Evolutionary conservation across 1,139 yeast genomes (phyloP).

Genomic region (Debaryomyces coudertii): DNA sequence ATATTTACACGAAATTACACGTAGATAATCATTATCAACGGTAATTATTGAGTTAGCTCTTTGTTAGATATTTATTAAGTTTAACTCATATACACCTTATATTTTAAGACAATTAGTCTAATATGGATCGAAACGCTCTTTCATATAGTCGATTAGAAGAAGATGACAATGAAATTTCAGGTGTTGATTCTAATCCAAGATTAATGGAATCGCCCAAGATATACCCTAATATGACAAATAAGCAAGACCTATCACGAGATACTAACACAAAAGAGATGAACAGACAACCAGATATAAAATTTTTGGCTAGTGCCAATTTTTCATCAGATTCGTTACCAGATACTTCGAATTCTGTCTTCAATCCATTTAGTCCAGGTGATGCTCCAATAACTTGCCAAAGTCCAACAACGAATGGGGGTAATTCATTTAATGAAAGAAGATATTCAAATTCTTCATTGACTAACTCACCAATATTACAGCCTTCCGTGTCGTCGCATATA

Average conservation of each 20-base stretch:
- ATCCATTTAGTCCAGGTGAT: conserved; percentile 1
- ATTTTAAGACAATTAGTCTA: background rate
- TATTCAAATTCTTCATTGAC: conserved; percentile 27
- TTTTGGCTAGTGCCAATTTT: conserved; percentile 45
- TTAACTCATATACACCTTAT: background rate
- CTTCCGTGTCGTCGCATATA: conserved; percentile 21
- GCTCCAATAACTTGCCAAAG: conserved; percentile 11
- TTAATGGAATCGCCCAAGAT: conserved; percentile 3
- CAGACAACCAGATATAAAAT: conserved; percentile 17
- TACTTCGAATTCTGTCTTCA: conserved; percentile 9
- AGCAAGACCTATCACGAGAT: background rate
- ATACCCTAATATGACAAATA: background rate
- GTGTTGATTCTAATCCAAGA: conserved; percentile 6
- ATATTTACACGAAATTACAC: conserved; percentile 4
- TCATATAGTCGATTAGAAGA: background rate
- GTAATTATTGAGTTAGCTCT: background rate
- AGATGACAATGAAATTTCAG: conserved; percentile 7
- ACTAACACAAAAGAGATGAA: background rate
- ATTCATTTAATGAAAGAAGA: conserved; percentile 17
- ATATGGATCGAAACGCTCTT: conserved; percentile 5
- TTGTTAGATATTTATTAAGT: background rate
- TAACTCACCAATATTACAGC: conserved; percentile 29
- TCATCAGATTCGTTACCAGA: conserved; percentile 44
- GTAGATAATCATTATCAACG: conserved; percentile 1
- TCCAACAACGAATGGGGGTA: conserved; percentile 1